Evolutionary conservation across 352 stramenopile species (phyloP).

Genomic region (Globisporangium irregulare): DNA sequence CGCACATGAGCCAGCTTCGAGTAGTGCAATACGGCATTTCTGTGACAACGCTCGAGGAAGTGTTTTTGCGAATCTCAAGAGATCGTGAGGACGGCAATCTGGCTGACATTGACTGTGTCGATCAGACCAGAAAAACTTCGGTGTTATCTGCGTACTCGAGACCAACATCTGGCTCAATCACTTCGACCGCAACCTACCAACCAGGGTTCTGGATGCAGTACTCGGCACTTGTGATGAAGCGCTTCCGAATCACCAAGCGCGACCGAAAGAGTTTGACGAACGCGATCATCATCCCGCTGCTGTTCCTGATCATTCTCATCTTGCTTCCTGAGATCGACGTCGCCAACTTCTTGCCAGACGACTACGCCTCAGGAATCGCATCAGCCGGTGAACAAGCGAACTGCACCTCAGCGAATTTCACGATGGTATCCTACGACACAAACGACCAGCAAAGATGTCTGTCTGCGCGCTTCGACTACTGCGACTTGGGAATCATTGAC

Average conservation of each 20-base stretch:
- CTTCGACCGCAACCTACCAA: conserved; percentile 20
- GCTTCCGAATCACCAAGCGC: conserved; percentile 53
- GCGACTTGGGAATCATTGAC: conserved; percentile 32
- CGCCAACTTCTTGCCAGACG: conserved; percentile 33
- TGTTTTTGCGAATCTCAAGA: conserved; percentile 89
- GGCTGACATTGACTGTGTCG: conserved; percentile 24
- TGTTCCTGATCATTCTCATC: conserved; percentile 53
- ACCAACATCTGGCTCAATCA: conserved; percentile 19
- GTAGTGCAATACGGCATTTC: conserved; percentile 94
- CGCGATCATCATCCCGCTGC: conserved; percentile 52
- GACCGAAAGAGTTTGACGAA: conserved; percentile 66
- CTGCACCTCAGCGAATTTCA: conserved; percentile 23
- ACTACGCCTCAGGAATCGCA: conserved; percentile 28
- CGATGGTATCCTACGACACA: conserved; percentile 21
- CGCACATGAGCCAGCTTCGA: conserved; percentile 33
- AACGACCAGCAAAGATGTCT: conserved; percentile 8
- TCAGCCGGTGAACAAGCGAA: conserved; percentile 22
- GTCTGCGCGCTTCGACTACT: conserved; percentile 32
- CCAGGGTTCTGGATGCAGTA: conserved; percentile 46
- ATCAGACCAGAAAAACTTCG: conserved; percentile 37
- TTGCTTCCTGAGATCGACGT: conserved; percentile 53
- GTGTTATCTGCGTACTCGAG: conserved; percentile 35
- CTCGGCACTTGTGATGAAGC: conserved; percentile 47
- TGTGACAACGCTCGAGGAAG: conserved; percentile 99
- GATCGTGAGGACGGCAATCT: conserved; percentile 38